Percentiles rank a stretch among this genome's conserved stretches.
phyloP scores from a whole-genome alignment of 208 protist species.

The Paratrypanosoma confusum region DNA sequence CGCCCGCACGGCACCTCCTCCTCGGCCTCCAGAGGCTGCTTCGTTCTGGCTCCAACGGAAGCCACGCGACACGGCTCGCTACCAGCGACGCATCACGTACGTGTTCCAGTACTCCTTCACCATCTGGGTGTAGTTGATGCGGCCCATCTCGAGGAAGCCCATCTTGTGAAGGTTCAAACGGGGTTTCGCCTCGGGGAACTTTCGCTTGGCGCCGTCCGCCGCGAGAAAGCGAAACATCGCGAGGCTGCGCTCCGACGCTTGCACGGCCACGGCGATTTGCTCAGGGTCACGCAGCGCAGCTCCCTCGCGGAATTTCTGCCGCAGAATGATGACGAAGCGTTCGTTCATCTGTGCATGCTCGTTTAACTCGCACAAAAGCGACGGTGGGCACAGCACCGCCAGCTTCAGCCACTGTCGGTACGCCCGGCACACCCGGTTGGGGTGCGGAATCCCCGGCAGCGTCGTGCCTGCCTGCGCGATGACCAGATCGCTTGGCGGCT shows the following conservation, averaged over 20 bases:
- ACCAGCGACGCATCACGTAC: constrained; percentile 80
- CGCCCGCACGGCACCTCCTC: too few species aligned
- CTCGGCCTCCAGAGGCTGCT: too few species aligned
- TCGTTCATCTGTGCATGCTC: constrained; percentile 86
- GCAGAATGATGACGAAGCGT: constrained; percentile 74
- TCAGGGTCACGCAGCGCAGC: constrained; percentile 64
- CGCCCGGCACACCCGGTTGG: constrained; percentile 52
- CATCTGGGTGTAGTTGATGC: constrained; percentile 83
- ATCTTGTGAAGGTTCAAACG: constrained; percentile 80
- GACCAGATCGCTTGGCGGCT: constrained; percentile 23
- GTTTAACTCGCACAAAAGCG: constrained; percentile 70
- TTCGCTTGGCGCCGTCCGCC: constrained; percentile 63
- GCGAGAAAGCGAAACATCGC: constrained; percentile 77
- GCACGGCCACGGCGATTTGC: constrained; percentile 70
- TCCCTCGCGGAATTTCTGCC: constrained; percentile 78
- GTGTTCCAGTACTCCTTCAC: constrained; percentile 86
- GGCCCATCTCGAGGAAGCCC: constrained; percentile 78
- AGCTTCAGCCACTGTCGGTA: constrained; percentile 86
- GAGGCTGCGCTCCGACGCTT: constrained; percentile 73
- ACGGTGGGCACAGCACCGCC: constrained; percentile 67
- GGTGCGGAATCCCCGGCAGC: constrained; percentile 66
- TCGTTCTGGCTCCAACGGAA: too few species aligned
- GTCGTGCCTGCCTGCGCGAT: constrained; percentile 62
- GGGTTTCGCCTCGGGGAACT: constrained; percentile 75
- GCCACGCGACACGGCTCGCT: too few species aligned